phyloP scores from a whole-genome alignment of 2,329 filamentous ascomycete genomes.

The Verticillium dahliae region DNA sequence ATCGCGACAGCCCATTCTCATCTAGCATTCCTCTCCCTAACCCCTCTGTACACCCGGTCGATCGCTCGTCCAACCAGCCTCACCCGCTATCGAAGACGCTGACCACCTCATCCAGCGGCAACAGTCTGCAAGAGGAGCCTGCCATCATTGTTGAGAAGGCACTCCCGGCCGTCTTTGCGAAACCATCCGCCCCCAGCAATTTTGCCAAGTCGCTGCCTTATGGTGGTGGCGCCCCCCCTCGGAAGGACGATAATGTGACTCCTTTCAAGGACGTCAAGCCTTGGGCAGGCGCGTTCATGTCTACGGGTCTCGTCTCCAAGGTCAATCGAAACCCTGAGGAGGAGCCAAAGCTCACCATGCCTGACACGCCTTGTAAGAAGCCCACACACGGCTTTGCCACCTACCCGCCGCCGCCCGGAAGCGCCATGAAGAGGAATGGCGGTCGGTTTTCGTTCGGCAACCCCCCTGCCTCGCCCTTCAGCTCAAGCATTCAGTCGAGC shows the following conservation, averaged over 20 bases:
- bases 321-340: conserved; percentile 77
- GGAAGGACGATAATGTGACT: conserved; percentile 10
- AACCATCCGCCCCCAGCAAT: conserved; percentile 39
- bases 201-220: conserved; percentile 74
- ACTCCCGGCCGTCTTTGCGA: conserved; percentile 51
- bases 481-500: conserved; percentile 42
- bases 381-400: conserved; percentile 63
- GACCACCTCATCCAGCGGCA: conserved; percentile 79
- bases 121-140: conserved; percentile 68
- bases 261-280: conserved; percentile 69
- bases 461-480: conserved; percentile 76
- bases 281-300: conserved; percentile 80
- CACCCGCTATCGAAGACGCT: conserved; percentile 84
- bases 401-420: conserved; percentile 53
- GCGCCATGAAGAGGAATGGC: conserved; percentile 55
- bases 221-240: conserved; percentile 33
- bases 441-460: conserved; percentile 66
- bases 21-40: conserved; percentile 43
- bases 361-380: conserved; percentile 95
- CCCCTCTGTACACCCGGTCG: conserved; percentile 45
- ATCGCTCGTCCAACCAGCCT: conserved; percentile 42
- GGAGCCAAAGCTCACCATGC: conserved; percentile 62
- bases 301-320: conserved; percentile 91
- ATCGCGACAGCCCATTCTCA: conserved; percentile 60
- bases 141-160: conserved; percentile 21